Evolutionary conservation across 1,284 basidiomycete species (phyloP).

Genomic region (Trichosporon faecale): DNA sequence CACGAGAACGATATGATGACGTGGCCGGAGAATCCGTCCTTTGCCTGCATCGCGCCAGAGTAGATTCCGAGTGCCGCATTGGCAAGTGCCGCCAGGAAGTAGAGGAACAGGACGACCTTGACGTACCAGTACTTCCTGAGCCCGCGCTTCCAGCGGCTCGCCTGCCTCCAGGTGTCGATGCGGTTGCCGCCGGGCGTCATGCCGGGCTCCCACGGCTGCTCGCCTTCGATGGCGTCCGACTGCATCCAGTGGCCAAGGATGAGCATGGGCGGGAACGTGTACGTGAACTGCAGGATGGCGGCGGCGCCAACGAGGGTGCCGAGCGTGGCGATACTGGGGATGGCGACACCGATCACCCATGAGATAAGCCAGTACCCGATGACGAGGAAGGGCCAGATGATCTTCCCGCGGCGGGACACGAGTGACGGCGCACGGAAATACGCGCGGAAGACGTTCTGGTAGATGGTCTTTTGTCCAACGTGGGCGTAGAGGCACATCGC

Average conservation of each 20-base stretch:
- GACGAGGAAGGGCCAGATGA: slow-evolving; percentile 51
- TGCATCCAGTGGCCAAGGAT: slow-evolving; percentile 28
- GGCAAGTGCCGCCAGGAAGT: slow-evolving; percentile 16
- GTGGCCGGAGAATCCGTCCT: slow-evolving; percentile 9
- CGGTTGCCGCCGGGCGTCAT: slow-evolving; percentile 19
- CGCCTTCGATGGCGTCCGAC: slow-evolving; percentile 20
- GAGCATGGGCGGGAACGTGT: slow-evolving; percentile 22
- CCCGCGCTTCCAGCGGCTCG: slow-evolving; percentile 24
- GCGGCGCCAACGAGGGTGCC: slow-evolving; percentile 57
- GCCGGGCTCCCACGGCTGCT: slow-evolving; percentile 23
- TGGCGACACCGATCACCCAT: slow-evolving; percentile 61
- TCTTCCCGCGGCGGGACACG: slow-evolving; percentile 54
- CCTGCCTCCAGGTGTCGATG: slow-evolving; percentile 19
- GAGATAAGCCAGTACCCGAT: slow-evolving; percentile 52
- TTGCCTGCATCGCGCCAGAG: slow-evolving; percentile 17
- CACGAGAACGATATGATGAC: slow-evolving; percentile 12
- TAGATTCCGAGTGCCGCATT: slow-evolving; percentile 21
- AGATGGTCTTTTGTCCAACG: slow-evolving; percentile 48
- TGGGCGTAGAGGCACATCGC: slow-evolving; percentile 64
- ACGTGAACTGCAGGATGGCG: slow-evolving; percentile 26
- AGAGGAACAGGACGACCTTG: slow-evolving; percentile 17
- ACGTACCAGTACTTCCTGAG: slow-evolving; percentile 23
- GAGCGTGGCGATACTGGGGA: slow-evolving; percentile 61
- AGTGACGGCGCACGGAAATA: slow-evolving; percentile 60
- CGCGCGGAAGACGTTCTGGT: slow-evolving; percentile 53